Evolutionary conservation across 805 yeast species (phyloP).

Genomic region (Metschnikowia amazonensis): DNA sequence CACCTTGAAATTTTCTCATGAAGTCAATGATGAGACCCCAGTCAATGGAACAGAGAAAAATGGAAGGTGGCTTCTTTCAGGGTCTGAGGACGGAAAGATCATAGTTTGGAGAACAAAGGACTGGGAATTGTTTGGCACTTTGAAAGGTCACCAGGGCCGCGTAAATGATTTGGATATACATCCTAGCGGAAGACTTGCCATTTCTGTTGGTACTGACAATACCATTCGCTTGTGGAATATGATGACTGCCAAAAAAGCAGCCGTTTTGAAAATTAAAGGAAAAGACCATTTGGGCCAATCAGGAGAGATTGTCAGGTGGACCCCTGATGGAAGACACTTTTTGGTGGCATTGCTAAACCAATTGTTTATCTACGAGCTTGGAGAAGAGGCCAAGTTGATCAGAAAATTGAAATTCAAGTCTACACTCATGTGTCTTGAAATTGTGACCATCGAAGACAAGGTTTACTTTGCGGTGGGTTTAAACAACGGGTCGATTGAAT

Average conservation of each 20-base stretch:
- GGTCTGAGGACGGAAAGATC: slow-evolving; percentile 86
- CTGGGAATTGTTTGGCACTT: slow-evolving; percentile 87
- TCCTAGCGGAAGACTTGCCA: slow-evolving; percentile 84
- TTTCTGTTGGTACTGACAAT: slow-evolving; percentile 81
- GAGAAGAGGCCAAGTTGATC: slow-evolving; percentile 51
- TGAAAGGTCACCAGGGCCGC: slow-evolving; percentile 86
- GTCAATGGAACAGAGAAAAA: slow-evolving; percentile 28
- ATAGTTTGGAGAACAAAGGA: slow-evolving; percentile 94
- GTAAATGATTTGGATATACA: slow-evolving; percentile 86
- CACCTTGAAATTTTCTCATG: slow-evolving; percentile 64
- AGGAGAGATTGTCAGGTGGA: slow-evolving; percentile 67
- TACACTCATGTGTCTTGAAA: slow-evolving; percentile 67
- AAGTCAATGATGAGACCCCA: slow-evolving; percentile 19
- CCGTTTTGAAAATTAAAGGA: slow-evolving; percentile 67
- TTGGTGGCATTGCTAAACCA: slow-evolving; percentile 70
- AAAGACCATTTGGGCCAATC: slow-evolving; percentile 63
- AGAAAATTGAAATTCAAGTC: slow-evolving; percentile 49
- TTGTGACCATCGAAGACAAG: slow-evolving; percentile 40
- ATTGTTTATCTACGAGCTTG: slow-evolving; percentile 61
- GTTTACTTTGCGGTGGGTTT: slow-evolving; percentile 67
- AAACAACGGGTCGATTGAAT: slow-evolving; percentile 65
- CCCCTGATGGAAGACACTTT: slow-evolving; percentile 62
- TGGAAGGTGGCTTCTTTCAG: slow-evolving; percentile 90
- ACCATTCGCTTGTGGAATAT: slow-evolving; percentile 90
- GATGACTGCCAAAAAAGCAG: slow-evolving; percentile 95